phyloP scores from a whole-genome alignment of 2,329 filamentous ascomycete species.

The Penicillium sp. region DNA sequence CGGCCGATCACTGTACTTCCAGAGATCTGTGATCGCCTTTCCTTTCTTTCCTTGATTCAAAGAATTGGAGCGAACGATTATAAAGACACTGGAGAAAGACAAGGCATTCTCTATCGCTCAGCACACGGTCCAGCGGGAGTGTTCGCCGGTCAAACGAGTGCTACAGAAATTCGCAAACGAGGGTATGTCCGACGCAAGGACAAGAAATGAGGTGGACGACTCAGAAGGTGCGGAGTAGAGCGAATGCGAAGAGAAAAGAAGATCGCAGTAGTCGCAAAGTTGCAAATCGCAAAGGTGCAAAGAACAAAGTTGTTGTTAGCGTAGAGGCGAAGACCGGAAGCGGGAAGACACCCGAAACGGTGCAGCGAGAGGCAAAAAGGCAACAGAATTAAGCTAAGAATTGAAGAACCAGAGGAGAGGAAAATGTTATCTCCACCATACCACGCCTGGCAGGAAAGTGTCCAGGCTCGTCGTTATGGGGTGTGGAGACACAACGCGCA shows the following conservation, averaged over 20 bases:
- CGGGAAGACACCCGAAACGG: constrained; percentile 3
- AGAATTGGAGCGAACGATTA: background rate
- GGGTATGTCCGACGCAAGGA: background rate
- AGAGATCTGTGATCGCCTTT: background rate
- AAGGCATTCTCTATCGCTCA: background rate
- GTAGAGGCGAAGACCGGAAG: constrained; percentile 1
- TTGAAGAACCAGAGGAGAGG: background rate
- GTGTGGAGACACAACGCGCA: background rate
- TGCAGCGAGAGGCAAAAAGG: background rate
- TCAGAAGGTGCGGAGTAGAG: background rate
- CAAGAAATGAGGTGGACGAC: background rate
- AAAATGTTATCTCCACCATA: background rate
- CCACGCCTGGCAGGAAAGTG: background rate
- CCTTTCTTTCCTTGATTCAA: background rate
- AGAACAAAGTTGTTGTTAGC: background rate
- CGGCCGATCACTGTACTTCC: constrained; percentile 13
- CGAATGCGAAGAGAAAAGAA: background rate
- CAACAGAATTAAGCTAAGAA: background rate
- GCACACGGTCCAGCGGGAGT: background rate
- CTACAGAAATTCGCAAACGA: background rate
- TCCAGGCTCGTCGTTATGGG: background rate
- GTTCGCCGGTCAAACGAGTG: background rate
- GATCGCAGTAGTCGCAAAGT: background rate
- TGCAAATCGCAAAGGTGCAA: background rate
- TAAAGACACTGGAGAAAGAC: background rate